phyloP scores from a whole-genome alignment of 2,329 filamentous ascomycete genomes.

The Botryotinia convoluta region DNA sequence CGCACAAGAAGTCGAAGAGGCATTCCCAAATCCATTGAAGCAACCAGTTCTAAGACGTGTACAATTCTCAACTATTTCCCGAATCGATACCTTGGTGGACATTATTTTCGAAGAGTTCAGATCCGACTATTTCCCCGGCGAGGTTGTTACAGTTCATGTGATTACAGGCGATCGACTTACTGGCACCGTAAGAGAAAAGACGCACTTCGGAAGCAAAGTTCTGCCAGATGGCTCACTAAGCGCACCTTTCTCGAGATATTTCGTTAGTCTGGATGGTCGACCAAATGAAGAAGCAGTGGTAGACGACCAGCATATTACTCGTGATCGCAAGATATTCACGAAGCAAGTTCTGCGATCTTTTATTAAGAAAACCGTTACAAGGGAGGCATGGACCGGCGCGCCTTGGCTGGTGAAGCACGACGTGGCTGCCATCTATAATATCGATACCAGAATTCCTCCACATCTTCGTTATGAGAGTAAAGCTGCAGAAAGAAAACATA shows the following conservation, averaged over 20 bases:
- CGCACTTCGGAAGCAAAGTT: conserved; percentile 63
- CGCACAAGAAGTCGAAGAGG: conserved; percentile 83
- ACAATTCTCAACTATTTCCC: conserved; percentile 84
- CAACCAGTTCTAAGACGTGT: conserved; percentile 86
- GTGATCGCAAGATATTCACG: conserved; percentile 89
- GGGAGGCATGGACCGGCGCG: conserved; percentile 92
- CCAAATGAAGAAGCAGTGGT: conserved; percentile 72
- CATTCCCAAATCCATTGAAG: conserved; percentile 88
- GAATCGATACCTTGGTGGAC: conserved; percentile 79
- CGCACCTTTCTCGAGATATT: conserved; percentile 73
- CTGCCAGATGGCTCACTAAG: conserved; percentile 67
- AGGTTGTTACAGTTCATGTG: conserved; percentile 73
- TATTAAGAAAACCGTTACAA: conserved; percentile 88
- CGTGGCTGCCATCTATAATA: conserved; percentile 78
- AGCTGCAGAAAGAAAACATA: conserved; percentile 71
- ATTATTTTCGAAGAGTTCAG: conserved; percentile 76
- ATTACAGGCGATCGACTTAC: conserved; percentile 66
- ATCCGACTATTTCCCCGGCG: conserved; percentile 85
- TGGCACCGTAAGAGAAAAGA: conserved; percentile 81
- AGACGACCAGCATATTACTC: conserved; percentile 76
- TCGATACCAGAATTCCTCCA: conserved; percentile 80
- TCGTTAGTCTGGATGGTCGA: conserved; percentile 69
- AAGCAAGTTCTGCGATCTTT: conserved; percentile 92
- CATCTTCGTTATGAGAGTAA: conserved; percentile 81
- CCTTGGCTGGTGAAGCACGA: conserved; percentile 92